A percentile compares a stretch with the other conserved stretches of the same genome.
phyloP scores from a whole-genome alignment of 2,329 filamentous ascomycete genomes.

The Amauroascus niger region DNA sequence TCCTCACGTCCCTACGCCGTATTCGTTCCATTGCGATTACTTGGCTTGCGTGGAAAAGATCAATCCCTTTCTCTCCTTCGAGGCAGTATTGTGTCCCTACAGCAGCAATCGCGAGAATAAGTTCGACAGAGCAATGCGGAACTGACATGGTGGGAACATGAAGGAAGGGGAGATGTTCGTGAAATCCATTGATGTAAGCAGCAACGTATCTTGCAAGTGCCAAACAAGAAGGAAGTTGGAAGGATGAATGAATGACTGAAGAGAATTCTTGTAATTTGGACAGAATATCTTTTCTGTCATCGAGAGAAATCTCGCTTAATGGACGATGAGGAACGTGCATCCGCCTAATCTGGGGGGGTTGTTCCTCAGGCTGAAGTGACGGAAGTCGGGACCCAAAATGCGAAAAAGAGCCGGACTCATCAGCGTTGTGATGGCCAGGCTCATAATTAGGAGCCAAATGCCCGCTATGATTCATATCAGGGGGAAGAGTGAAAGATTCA shows the following conservation, averaged over 20 bases:
- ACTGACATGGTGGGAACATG: constrained; percentile 42
- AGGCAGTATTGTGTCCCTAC: constrained; percentile 42
- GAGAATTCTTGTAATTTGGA: constrained; percentile 38
- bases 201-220: constrained; percentile 41
- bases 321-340: constrained; percentile 33
- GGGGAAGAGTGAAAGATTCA: constrained; percentile 28
- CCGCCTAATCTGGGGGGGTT: constrained; percentile 35
- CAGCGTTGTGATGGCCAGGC: constrained; percentile 30
- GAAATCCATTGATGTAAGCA: constrained; percentile 43
- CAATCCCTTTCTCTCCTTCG: constrained; percentile 43
- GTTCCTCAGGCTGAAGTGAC: constrained; percentile 39
- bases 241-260: constrained; percentile 38
- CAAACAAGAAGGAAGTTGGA: constrained; percentile 41
- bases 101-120: constrained; percentile 44
- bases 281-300: constrained; percentile 38
- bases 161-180: constrained; percentile 44
- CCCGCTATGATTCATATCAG: constrained; percentile 24
- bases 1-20: constrained; percentile 37
- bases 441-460: constrained; percentile 31
- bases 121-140: constrained; percentile 39
- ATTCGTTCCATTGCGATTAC: constrained; percentile 46
- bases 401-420: constrained; percentile 39
- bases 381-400: constrained; percentile 41
- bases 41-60: constrained; percentile 49
- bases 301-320: constrained; percentile 39